Conservation (phyloP, 129 eudicot species). For the Ambrosia artemisiifolia region DNA sequence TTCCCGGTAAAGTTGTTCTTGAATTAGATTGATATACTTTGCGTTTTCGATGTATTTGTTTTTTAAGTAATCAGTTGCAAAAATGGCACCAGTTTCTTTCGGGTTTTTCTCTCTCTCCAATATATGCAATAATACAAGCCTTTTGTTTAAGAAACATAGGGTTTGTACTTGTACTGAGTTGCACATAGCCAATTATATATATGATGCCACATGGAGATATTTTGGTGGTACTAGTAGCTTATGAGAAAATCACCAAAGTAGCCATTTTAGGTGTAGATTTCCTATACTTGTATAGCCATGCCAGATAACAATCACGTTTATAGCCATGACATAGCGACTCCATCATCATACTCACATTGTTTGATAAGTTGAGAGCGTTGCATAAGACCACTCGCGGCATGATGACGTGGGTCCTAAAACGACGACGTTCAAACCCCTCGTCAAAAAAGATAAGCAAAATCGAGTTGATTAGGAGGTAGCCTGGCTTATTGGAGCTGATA, state of each 20-base stretch:
- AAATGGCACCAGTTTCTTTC: slow-evolving; percentile 1
- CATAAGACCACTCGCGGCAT: too few species aligned
- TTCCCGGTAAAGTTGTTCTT: slow-evolving; percentile 89
- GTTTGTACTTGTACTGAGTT: background rate
- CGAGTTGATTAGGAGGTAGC: too few species aligned
- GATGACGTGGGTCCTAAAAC: too few species aligned
- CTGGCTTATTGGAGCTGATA: too few species aligned
- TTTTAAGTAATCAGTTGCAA: slow-evolving; percentile 18
- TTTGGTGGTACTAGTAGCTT: background rate
- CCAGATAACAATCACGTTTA: background rate
- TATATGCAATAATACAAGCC: slow-evolving; percentile 29
- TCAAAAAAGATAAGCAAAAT: too few species aligned
- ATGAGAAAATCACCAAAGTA: background rate
- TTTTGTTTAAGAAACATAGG: slow-evolving; percentile 12
- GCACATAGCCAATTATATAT: background rate
- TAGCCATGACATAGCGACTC: background rate
- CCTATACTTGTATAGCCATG: too few species aligned
- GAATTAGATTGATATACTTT: slow-evolving; percentile 50
- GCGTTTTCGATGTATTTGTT: background rate
- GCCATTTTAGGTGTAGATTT: too few species aligned
- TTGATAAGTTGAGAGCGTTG: too few species aligned
- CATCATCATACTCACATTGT: too few species aligned
- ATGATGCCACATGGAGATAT: background rate
- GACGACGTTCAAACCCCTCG: too few species aligned
- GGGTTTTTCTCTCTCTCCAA: background rate